Percentiles rank a stretch among this genome's conserved stretches.
Evolutionary conservation across 176 grass and related monocot genomes (phyloP).

Genomic region (Chloris gayana): DNA sequence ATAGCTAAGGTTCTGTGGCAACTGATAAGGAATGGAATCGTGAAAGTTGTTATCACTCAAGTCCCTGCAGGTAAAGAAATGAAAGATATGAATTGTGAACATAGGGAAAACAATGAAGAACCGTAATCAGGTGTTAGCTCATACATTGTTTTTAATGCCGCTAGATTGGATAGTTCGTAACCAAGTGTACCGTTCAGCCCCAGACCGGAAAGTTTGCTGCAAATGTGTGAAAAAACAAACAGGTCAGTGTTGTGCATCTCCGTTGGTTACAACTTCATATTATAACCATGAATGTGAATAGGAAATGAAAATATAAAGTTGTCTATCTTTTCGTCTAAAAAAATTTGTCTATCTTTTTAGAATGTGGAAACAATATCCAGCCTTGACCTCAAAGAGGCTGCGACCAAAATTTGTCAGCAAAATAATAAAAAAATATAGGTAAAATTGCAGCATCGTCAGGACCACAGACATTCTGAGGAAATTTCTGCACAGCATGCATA

Average conservation of each 20-base stretch:
- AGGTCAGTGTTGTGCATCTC: conserved; percentile 12
- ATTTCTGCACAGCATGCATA: conserved; percentile 14
- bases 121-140: conserved; percentile 30
- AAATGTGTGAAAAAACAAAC: conserved; percentile 24
- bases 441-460: background rate
- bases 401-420: background rate
- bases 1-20: conserved; percentile 83
- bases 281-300: background rate
- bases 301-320: background rate
- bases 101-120: conserved; percentile 14
- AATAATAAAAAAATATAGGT: conserved; percentile 20
- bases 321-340: background rate
- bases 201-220: conserved; percentile 84
- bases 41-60: conserved; percentile 80
- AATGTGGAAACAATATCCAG: too few species aligned
- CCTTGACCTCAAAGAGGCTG: too few species aligned
- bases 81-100: conserved; percentile 14
- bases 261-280: conserved; percentile 2
- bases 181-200: conserved; percentile 85
- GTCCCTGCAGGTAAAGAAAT: conserved; percentile 64
- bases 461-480: background rate
- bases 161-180: conserved; percentile 69
- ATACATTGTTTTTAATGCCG: conserved; percentile 79
- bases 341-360: too few species aligned
- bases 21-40: conserved; percentile 78